Conservation (phyloP, 1,139 yeast genomes). For the Zygotorulaspora mrakii region DNA sequence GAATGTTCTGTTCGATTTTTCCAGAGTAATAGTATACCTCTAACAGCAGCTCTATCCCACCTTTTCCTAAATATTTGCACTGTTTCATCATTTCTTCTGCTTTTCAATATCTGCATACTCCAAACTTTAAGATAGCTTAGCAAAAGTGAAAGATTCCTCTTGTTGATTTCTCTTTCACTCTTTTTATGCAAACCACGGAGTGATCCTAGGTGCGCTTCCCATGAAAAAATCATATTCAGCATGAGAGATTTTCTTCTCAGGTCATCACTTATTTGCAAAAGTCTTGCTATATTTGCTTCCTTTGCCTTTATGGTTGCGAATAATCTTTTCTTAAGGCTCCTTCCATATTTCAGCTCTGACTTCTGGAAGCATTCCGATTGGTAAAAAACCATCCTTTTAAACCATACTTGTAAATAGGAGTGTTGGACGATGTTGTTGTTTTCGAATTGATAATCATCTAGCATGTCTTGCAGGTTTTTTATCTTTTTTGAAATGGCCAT, state of each 20-base stretch:
- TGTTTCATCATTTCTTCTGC: constrained; percentile 36
- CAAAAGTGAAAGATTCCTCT: constrained; percentile 23
- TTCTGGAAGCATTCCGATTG: constrained; percentile 12
- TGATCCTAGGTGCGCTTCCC: constrained; percentile 15
- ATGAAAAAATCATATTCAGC: constrained; percentile 15
- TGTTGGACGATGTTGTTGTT: neutral
- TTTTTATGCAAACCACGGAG: constrained; percentile 22
- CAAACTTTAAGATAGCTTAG: constrained; percentile 33
- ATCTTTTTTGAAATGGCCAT: constrained; percentile 6
- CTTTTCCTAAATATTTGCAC: constrained; percentile 34
- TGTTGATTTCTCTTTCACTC: constrained; percentile 18
- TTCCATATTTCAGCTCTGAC: constrained; percentile 8
- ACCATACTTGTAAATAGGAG: constrained; percentile 21
- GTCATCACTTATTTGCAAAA: constrained; percentile 20
- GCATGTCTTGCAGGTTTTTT: constrained; percentile 14
- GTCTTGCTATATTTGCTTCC: constrained; percentile 14
- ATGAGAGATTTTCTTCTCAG: constrained; percentile 22
- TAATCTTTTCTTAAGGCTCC: constrained; percentile 4
- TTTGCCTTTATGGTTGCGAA: constrained; percentile 2
- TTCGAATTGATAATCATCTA: constrained; percentile 10
- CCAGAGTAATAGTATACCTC: constrained; percentile 39
- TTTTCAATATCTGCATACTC: constrained; percentile 36
- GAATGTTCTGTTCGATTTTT: constrained; percentile 24
- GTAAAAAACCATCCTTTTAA: constrained; percentile 12
- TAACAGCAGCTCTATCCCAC: constrained; percentile 39